Percentiles rank a stretch among this genome's conserved stretches.
Conservation (phyloP, 352 stramenopile species). For the Pythium pectinolyticum region DNA sequence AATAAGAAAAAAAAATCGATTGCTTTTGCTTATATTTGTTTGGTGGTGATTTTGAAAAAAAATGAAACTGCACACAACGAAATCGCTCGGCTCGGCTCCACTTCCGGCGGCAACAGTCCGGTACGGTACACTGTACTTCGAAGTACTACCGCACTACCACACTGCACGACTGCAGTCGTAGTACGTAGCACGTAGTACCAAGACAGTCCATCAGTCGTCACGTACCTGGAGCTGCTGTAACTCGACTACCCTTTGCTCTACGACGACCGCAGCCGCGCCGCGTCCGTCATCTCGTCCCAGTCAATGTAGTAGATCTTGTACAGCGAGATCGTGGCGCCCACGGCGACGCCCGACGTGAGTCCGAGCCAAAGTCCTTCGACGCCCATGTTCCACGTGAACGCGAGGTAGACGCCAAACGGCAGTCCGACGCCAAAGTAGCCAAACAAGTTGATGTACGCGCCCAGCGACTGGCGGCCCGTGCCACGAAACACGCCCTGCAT, state of each 20-base stretch:
- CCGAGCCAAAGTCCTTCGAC: constrained; percentile 79
- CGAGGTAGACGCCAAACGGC: constrained; percentile 58
- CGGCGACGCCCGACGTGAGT: constrained; percentile 53
- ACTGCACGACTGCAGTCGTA: too few relatives aligned
- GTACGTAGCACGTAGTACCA: too few relatives aligned
- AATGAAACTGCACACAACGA: too few relatives aligned
- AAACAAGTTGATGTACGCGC: constrained; percentile 63
- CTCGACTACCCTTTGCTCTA: too few relatives aligned
- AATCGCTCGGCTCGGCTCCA: too few relatives aligned
- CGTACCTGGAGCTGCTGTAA: neutral
- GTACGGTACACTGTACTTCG: too few relatives aligned
- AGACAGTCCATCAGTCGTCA: too few relatives aligned
- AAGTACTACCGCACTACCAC: too few relatives aligned
- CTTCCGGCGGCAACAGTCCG: too few relatives aligned
- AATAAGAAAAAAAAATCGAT: too few relatives aligned
- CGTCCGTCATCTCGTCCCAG: constrained; percentile 61
- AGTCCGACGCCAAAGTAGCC: constrained; percentile 71
- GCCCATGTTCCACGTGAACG: constrained; percentile 54
- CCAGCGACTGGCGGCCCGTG: constrained; percentile 53
- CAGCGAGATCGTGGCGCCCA: constrained; percentile 56
- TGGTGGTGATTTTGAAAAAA: too few relatives aligned
- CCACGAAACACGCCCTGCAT: constrained; percentile 76
- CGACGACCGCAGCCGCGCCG: constrained; percentile 46
- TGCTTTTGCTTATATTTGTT: too few relatives aligned
- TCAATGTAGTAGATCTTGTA: constrained; percentile 59